Percentiles rank a stretch among this genome's conserved stretches.
Evolutionary conservation across 805 yeast genomes (phyloP).

Genomic region (Candida corydali): DNA sequence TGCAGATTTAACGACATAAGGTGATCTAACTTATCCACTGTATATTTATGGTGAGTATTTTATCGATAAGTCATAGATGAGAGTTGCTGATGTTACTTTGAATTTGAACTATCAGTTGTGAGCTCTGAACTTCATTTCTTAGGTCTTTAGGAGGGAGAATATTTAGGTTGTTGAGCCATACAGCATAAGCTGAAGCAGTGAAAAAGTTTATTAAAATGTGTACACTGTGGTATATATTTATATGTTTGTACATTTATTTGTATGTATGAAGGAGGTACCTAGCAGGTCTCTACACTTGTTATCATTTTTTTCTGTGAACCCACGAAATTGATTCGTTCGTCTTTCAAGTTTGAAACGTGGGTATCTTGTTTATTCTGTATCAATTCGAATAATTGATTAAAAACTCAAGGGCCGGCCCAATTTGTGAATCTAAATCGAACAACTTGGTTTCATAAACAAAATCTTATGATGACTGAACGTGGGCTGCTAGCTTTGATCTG

Average conservation of each 20-base stretch:
- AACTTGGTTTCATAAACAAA: slow-evolving; percentile 22
- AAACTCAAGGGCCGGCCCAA: slow-evolving; percentile 1
- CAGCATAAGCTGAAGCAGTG: too few species aligned
- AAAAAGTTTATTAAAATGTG: too few species aligned
- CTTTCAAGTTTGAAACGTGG: slow-evolving; percentile 2
- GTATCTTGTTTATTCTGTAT: background rate
- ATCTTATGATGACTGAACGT: slow-evolving; percentile 3
- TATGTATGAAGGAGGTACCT: too few species aligned
- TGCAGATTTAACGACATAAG: slow-evolving; percentile 46
- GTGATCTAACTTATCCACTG: slow-evolving; percentile 20
- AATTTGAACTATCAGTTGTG: slow-evolving; percentile 5
- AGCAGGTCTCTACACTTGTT: slow-evolving; percentile 3
- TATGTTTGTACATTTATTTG: too few species aligned
- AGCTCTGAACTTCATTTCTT: background rate
- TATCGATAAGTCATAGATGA: background rate
- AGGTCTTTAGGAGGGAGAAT: too few species aligned
- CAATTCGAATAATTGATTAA: background rate
- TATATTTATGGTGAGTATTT: background rate
- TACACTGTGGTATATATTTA: too few species aligned
- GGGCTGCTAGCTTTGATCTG: slow-evolving; percentile 4
- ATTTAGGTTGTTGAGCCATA: too few species aligned
- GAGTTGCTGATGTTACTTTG: slow-evolving; percentile 3
- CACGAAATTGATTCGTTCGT: slow-evolving; percentile 7
- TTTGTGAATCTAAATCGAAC: slow-evolving; percentile 24
- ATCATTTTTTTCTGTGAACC: slow-evolving; percentile 7